Conservation (phyloP, 305 asterid species). For the Fraxinus greggii region DNA sequence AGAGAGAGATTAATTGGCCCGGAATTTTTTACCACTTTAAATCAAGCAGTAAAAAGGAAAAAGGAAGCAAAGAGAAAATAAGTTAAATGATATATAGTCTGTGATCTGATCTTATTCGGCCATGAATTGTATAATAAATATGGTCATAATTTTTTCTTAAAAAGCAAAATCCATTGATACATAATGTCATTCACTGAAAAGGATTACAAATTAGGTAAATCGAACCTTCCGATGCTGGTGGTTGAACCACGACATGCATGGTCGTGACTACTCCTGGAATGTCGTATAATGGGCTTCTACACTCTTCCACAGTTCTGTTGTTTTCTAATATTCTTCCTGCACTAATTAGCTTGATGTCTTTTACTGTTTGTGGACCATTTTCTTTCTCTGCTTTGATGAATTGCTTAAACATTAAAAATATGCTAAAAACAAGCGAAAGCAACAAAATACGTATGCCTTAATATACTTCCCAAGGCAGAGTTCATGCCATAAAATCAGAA, state of each 20-base stretch:
- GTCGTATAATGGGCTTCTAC: conserved; percentile 67
- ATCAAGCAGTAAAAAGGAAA: conserved; percentile 2
- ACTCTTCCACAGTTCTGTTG: conserved; percentile 68
- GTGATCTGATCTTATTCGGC: not conserved
- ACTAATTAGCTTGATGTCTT: conserved; percentile 78
- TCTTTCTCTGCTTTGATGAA: conserved; percentile 54
- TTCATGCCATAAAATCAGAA: conserved; percentile 1
- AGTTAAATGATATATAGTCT: not conserved
- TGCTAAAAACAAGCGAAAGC: not conserved
- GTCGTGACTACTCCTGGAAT: conserved; percentile 80
- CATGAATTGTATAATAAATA: not conserved
- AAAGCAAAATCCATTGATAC: not conserved
- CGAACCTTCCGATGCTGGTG: conserved; percentile 58
- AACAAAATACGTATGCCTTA: not conserved
- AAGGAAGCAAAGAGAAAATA: not conserved
- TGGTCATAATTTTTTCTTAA: not conserved
- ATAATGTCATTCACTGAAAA: not conserved
- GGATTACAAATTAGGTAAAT: not conserved
- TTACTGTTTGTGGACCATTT: conserved; percentile 67
- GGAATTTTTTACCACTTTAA: not conserved
- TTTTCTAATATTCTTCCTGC: conserved; percentile 86
- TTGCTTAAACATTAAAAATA: not conserved
- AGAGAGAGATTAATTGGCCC: not conserved
- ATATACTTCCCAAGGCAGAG: no score
- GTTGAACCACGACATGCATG: conserved; percentile 82